Evolutionary conservation across 2,329 filamentous ascomycete genomes (phyloP), one percentile per base, ranked within the genome.

Genomic region (Aspergillus quadricinctus): DNA sequence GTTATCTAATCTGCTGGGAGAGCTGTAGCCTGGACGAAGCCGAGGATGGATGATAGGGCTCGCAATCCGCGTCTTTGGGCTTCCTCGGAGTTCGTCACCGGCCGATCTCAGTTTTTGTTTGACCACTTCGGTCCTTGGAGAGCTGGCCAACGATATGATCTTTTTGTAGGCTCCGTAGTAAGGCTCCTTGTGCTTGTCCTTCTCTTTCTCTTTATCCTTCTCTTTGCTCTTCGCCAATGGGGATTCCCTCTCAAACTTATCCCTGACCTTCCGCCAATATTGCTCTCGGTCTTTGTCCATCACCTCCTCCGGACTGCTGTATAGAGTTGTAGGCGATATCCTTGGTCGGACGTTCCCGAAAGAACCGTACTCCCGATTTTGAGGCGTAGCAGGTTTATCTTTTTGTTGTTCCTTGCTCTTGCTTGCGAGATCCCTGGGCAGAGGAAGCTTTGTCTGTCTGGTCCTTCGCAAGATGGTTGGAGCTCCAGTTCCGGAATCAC

Each of bases 1-100:
- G 25, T 50, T 55, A 49, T 50, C 25, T 23, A 35, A 41, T n/a
- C 62, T 59, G 19, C 58, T 58, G 8, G 58, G 59, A 19, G 62
- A 50, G 28, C 56, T 65, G 9, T 60, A 61, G 8, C 62, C 63
- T 29, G 59, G 56, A 25, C 58, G 65, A 45, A 35, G 64, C 49
- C 41, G 54, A 43, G 53, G 59, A 48, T 66, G 70, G 50, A 66
- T 56, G 46, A 58, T 70, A 9, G 75, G 73, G 35, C 69, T 75
- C 5, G 75, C 63, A 6, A 77, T 68, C 4, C 72, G 71, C 1
- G 74, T 73, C 28, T 69, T 67, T n/a, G 71, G 65, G 52, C 69
- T 75, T 6, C 49, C 51, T 8, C 55, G 52, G 19, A 53, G 45
- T 37, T 41, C 48, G 45, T 41, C 49, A 45, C 55, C 56, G 2